Base-by-base conservation (phyloP, 2,329 filamentous ascomycete species). In the Arthrobotrys megalospora region DNA sequence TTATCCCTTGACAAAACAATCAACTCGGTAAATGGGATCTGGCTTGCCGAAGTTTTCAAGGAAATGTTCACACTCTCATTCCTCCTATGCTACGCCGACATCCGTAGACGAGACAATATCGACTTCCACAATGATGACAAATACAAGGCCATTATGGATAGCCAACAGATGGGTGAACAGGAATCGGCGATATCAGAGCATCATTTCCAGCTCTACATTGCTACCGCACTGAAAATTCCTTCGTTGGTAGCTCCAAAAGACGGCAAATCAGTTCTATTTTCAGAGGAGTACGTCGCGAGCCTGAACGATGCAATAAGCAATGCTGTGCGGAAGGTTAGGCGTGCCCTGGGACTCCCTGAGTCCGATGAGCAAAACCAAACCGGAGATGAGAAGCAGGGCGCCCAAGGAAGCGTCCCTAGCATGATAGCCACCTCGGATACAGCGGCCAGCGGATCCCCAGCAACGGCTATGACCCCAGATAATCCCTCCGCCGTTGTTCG, bases 31-130 rank as follows among this genome's bases (percentile, higher is more conserved):
- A 72, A 78, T 14, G 75, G 75, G 3, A 78, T 78, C 32, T 78
- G 75, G 75, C 53, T 78, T 10, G 67, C 67, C 3, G 75, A 78
- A 50, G 16, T 78, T 11, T 78, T 78, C 45, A 78, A 78, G 50
- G 75, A 78, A 43, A 78, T 72, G 67, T 78, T 78, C 53, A 78
- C 75, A 2, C 52, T 68, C 5, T 72, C 67, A 1, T 72, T 67
- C 32, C 67, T 78, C 6, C 38, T 78, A 4, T 78, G 75, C 28
- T 78, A 78, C 34, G 62, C 68, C 7, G 75, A 78, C 36, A 50
- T 78, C 45, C 60, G 75, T 34, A 63, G 75, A 19, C 67, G 75
- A 48, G 67, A 72, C 5, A 65, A 78, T 38, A 50, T 71, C 28
- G 75, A 78, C 28, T 58, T 72, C n/a, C 67, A 64, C 11, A 71